Evolutionary conservation across 2,329 filamentous ascomycete genomes (phyloP).

Genomic region (Aspergillus neotritici): DNA sequence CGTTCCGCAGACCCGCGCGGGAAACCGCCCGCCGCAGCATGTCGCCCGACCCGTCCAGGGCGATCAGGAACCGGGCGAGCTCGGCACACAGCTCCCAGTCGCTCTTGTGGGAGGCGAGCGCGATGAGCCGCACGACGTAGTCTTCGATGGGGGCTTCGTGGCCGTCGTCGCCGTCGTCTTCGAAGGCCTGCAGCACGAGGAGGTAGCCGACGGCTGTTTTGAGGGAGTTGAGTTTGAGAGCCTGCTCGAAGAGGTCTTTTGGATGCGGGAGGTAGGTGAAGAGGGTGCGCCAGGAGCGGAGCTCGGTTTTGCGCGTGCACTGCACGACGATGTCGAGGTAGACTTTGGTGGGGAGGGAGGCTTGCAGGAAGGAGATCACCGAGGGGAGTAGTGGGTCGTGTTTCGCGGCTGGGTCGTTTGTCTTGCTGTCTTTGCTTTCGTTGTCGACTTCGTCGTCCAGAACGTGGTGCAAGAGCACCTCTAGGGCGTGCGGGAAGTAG

Average conservation of each 20-base stretch:
- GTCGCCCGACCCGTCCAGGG: conserved; percentile 79
- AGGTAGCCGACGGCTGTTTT: conserved; percentile 96
- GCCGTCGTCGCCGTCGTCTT: conserved; percentile 44
- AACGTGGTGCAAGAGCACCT: conserved; percentile 86
- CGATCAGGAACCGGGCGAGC: conserved; percentile 87
- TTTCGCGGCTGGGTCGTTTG: conserved; percentile 20
- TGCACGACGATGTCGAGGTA: conserved; percentile 95
- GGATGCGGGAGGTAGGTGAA: conserved; percentile 88
- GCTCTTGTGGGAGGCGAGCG: conserved; percentile 71
- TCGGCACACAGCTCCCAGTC: conserved; percentile 98
- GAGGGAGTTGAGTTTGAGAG: conserved; percentile 72
- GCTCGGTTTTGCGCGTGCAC: conserved; percentile 94
- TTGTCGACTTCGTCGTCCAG: conserved; percentile 90
- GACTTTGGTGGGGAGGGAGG: conserved; percentile 61
- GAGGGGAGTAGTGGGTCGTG: conserved; percentile 38
- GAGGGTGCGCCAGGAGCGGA: conserved; percentile 88
- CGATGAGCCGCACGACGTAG: conserved; percentile 69
- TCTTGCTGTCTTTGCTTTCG: conserved; percentile 25
- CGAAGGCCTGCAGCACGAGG: conserved; percentile 81
- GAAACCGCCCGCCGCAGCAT: conserved; percentile 54
- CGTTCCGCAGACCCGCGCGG: conserved; percentile 33
- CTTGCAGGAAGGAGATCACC: conserved; percentile 59
- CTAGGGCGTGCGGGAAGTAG: conserved; percentile 89
- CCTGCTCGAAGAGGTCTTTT: conserved; percentile 88
- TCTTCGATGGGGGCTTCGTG: conserved; percentile 50